Base-by-base conservation (phyloP, 2,329 filamentous ascomycete species). In the Zasmidium angulare region DNA sequence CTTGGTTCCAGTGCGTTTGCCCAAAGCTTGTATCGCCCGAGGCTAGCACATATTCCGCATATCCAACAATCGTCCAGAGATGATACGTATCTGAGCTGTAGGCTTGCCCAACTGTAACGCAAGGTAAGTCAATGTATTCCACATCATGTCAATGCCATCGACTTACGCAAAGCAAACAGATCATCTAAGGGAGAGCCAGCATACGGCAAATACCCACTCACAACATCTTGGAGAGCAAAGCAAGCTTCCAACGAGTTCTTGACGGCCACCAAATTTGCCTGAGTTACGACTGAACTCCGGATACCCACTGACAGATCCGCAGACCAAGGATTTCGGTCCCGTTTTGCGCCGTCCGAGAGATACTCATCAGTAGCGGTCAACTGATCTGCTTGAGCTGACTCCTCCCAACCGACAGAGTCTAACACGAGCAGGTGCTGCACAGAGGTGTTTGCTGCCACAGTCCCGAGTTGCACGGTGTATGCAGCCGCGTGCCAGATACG, bases 291-390 rank as follows among this genome's bases (percentile, higher is more conserved):
- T 0, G 73, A 70, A 3, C 74, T 72, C 1, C 77, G 77, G 0
- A 81, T 76, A 2, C 78, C 78, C 49, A 80, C 82, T 3, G 78
- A 78, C 75, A 86, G 82, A 67, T 87, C 85, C 1, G 84, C 84
- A 10, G 84, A 79, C 83, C 84, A 87, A 1, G 86, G 80, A 26
- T 83, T 74, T 9, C 82, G 77, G 64, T 86, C 84, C 21, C 84
- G 76, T 68, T 86, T 86, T 1, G 82, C 81, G 12, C 84, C 84
- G 67, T 86, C 84, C 0, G 74, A 72, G 7, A 77, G 58, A 2
- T 43, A 54, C 19, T 66, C 67, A n/a, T 70, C 73, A 0, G 61
- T 68, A 0, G 73, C 74, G 46, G 73, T 72, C 0, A 74, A 19
- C 19, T 31, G 29, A 12, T 19, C 24, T 7, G 36, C 36, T 17